Base-by-base conservation (phyloP, 2,329 filamentous ascomycete genomes). In the Fusarium cyanostomum region DNA sequence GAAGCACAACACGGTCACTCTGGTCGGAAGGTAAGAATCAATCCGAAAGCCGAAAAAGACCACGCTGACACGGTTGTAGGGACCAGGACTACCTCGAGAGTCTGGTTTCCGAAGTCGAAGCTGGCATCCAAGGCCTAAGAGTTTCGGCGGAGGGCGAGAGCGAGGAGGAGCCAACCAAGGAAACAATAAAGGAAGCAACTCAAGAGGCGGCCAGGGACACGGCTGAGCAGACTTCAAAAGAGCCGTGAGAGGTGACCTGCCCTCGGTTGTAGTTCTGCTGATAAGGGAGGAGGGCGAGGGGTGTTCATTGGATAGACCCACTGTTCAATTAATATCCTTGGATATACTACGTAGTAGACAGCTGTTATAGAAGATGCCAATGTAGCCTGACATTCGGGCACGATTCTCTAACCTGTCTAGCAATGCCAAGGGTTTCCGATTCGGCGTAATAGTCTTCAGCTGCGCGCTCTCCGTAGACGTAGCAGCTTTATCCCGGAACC, bases 1-100 rank as follows among this genome's bases (percentile, higher is more conserved):
- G 82, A 87, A 87, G 71, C 84, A 84, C 63, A 98, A 98, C 77
- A 95, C 93, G 0, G 92, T 98, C 43, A 97, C 94, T 10, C 81
- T 99, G 50, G 94, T 97, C 16, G 86, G 87, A 67, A 81, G 78
- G 82, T 85, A 72, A 68, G 78, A 50, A 31, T 21, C 34, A 18
- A 12, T 39, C 30, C n/a, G n/a, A 7, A 7, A 30, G 18, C 30
- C 13, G 9, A 21, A 12, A 48, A 33, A 31, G 15, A 30, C 31
- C 28, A 16, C 30, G 21, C 68, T 72, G 52, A 74, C 59, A 8
- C 24, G 13, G 21, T 26, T 38, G n/a, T 13, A 88, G 87, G 66
- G 91, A 97, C 73, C 81, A 84, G 66, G 88, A 85, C 21, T 94
- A 86, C 68, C 84, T 98, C 73, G 92, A 97, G 74, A 88, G 87